Base-by-base conservation (phyloP, 192 early-diverging fungal species). In the Coemansia sp. region DNA sequence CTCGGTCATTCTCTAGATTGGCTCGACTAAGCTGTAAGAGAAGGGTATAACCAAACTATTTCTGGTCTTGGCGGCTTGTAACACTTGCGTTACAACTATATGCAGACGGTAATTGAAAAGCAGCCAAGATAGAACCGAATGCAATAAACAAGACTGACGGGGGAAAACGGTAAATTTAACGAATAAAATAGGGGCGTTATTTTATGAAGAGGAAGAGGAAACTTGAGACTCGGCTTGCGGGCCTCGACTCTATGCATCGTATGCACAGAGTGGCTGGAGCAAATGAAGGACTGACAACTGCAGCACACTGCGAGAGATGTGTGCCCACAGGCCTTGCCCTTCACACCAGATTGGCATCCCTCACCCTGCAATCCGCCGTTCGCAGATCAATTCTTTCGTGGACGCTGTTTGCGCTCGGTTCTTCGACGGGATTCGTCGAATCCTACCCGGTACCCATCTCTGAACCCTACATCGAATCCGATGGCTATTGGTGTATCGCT, bases 401-500 rank as follows among this genome's bases (percentile, higher is more conserved):
- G 5, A 23, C 24, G 21, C 48, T 24, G 18, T 44, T 27, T 21
- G 54, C 60, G 32, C 60, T 63, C 50, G 54, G 48, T 38, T 24
- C 44, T 57, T 4, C 48, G 47, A 14, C 58, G 54, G 10, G 62
- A 71, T 19, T 65, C 56, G 24, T 80, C 65, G 26, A 70, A 80
- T 19, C 77, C 77, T 6, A 72, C 67, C 54, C 19, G 58, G 56
- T 74, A 80, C 21, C 77, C 77, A 55, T 80, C 77, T 26, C 77
- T 54, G 50, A 80, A 80, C n/a, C 77, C 77, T 12, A 57, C 57
- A 38, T 80, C 77, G 19, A 74, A 80, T n/a, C 76, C 76, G 23
- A 67, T 62, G 12, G 9, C 23, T 12, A 25, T 56, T 27, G 62
- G 26, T 18, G 9, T 5, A 4, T 26, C 53, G 23, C 21, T 27